These are phyloP conservation scores for Aspergillus glaucus DNA, from an alignment of 2,329 filamentous ascomycete species.

Conservation along the genomic window DNA sequence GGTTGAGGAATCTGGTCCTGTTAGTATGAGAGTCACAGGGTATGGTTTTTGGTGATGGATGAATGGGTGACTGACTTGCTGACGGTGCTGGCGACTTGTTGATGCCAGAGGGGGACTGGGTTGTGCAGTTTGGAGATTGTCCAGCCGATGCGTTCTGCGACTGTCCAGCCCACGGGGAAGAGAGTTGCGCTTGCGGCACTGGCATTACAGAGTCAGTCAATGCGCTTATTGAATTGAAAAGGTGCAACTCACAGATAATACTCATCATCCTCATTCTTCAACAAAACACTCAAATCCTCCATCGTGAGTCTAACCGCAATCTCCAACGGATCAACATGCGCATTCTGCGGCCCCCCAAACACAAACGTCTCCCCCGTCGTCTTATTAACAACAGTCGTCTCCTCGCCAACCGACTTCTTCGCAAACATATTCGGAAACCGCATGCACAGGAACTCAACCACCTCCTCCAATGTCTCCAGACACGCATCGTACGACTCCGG, in stretches of 20 bases:
- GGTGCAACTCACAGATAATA: slow-evolving; percentile 40
- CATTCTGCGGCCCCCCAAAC: slow-evolving; percentile 27
- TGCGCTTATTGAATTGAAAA: neutral
- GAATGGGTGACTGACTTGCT: slow-evolving; percentile 32
- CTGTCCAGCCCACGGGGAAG: slow-evolving; percentile 49
- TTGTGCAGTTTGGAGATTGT: slow-evolving; percentile 43
- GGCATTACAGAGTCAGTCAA: slow-evolving; percentile 2
- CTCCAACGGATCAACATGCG: slow-evolving; percentile 41
- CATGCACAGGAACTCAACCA: slow-evolving; percentile 40
- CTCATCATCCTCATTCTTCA: slow-evolving; percentile 40
- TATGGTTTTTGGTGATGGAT: neutral
- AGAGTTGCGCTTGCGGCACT: slow-evolving; percentile 48
- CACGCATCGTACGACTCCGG: slow-evolving; percentile 42
- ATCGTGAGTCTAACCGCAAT: slow-evolving; percentile 44
- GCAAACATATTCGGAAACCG: slow-evolving; percentile 42
- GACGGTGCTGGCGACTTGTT: slow-evolving; percentile 38
- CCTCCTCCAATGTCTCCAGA: slow-evolving; percentile 42
- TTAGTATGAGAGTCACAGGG: slow-evolving; percentile 1
- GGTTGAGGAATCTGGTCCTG: slow-evolving; percentile 38
- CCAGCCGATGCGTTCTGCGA: slow-evolving; percentile 45
- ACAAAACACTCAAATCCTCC: slow-evolving; percentile 49
- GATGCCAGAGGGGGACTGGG: slow-evolving; percentile 46
- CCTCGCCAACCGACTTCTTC: slow-evolving; percentile 17
- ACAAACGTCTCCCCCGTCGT: slow-evolving; percentile 40
- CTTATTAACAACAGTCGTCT: slow-evolving; percentile 36